A percentile compares a stretch with the other conserved stretches of the same genome.
Evolutionary conservation across 2,329 filamentous ascomycete species (phyloP).

Genomic region (Colletotrichum zoysiae): DNA sequence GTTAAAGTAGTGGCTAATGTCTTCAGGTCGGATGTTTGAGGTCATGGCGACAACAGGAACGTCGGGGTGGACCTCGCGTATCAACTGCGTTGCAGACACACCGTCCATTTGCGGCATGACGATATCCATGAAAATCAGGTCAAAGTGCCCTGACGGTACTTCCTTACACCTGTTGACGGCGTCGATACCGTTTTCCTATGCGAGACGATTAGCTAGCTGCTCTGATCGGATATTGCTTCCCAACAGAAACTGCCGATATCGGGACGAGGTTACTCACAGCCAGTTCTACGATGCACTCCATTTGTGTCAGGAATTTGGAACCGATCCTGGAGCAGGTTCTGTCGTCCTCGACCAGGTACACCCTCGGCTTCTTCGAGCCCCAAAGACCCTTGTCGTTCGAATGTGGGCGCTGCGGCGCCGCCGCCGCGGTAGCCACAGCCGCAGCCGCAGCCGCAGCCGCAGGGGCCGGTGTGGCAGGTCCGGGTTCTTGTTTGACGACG

Average conservation of each 20-base stretch:
- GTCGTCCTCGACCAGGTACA: constrained; percentile 90
- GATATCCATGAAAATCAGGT: constrained; percentile 89
- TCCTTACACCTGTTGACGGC: constrained; percentile 85
- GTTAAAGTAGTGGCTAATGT: constrained; percentile 96
- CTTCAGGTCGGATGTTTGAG: constrained; percentile 95
- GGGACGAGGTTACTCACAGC: constrained; percentile 63
- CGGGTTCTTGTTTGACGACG: constrained; percentile 41
- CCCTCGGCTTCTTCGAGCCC: constrained; percentile 77
- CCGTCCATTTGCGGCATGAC: constrained; percentile 98
- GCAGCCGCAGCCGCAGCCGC: constrained; percentile 28
- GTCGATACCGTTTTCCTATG: constrained; percentile 80
- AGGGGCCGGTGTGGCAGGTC: constrained; percentile 39
- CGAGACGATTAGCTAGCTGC: constrained; percentile 14
- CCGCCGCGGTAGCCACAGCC: constrained; percentile 19
- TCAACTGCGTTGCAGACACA: constrained; percentile 93
- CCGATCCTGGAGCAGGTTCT: constrained; percentile 76
- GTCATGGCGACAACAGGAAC: constrained; percentile 98
- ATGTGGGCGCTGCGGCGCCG: constrained; percentile 48
- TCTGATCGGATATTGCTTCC: neutral
- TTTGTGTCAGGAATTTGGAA: constrained; percentile 74
- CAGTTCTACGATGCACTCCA: constrained; percentile 76
- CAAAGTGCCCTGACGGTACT: constrained; percentile 63
- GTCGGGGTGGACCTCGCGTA: constrained; percentile 84
- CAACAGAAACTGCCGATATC: neutral
- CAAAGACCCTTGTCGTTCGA: constrained; percentile 61